Conservation (phyloP, 495 filamentous ascomycete species). For the Tetracladium setigerum region DNA sequence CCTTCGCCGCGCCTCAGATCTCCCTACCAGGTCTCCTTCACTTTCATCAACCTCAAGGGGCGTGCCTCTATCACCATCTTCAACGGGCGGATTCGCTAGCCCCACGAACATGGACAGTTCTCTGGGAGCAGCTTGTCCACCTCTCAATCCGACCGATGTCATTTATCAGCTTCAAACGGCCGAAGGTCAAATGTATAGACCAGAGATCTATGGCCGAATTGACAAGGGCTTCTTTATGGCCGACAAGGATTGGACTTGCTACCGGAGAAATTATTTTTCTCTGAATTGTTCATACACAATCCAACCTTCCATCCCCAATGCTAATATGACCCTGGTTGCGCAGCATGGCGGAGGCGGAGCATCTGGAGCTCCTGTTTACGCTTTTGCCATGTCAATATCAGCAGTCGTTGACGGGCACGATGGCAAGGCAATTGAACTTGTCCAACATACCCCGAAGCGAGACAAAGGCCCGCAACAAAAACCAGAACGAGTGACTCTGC, state of each 20-base stretch:
- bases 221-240: constrained; percentile 88
- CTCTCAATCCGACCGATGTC: constrained; percentile 48
- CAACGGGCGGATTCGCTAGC: constrained; percentile 32
- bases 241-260: constrained; percentile 92
- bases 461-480: constrained; percentile 83
- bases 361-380: constrained; percentile 41
- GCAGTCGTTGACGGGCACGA: constrained; percentile 74
- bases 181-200: constrained; percentile 53
- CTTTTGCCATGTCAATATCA: constrained; percentile 81
- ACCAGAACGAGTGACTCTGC: constrained; percentile 63
- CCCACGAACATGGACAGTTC: constrained; percentile 21
- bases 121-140: constrained; percentile 37
- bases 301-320: constrained; percentile 32
- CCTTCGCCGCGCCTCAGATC: constrained; percentile 38
- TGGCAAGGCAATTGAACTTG: constrained; percentile 74
- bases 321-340: constrained; percentile 8
- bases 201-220: constrained; percentile 77
- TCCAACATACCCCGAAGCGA: constrained; percentile 92
- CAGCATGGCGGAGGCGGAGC: constrained; percentile 22
- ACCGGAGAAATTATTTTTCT: constrained; percentile 90
- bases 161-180: constrained; percentile 51
- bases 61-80: constrained; percentile 43
- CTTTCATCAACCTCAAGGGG: constrained; percentile 36
- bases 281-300: constrained; percentile 77
- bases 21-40: constrained; percentile 40